Base-by-base conservation (phyloP, 2,329 filamentous ascomycete species). In the Claviceps africana region DNA sequence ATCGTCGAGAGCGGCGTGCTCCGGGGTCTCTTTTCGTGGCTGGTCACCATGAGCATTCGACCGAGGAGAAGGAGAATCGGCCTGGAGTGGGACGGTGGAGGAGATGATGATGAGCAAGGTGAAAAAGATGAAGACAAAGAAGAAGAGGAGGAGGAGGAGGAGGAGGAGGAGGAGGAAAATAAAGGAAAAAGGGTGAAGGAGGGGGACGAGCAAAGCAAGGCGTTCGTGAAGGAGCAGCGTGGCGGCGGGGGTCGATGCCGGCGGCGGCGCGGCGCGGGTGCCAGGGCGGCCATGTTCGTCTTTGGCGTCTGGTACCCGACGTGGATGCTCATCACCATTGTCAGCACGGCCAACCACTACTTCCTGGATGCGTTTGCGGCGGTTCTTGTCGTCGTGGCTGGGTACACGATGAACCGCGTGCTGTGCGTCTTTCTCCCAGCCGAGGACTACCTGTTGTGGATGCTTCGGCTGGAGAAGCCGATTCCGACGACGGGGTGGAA, bases 371-470 rank as follows among this genome's bases (percentile, higher is more conserved):
- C 82, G 0, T 71, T 82, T 11, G 81, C 79, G 1, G 82, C 82
- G 0, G 72, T 76, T 1, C 58, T 77, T n/a, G 79, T 85, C 1
- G 83, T 81, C 49, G 68, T 71, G 1, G 55, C 82, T 9, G 78
- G 78, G 0, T 85, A 79, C 75, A 56, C 65, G 53, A 68, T 67
- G 57, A 75, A 75, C 57, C 64, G 69, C 43, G 63, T 72, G 31
- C 59, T 86, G 52, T 63, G 83, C 56, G 82, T 83, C 56, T 65
- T 85, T 55, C 60, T 84, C n/a, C n/a, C n/a, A n/a, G 21, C 74
- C 75, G 82, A 85, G 62, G 82, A 86, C 60, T 82, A 76, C 63
- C 77, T 85, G 58, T 65, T 85, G 37, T 82, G 75, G 74, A 64
- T 72, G 7, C 67, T 81, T 58, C 70, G 78, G 50, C 75, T 85